A percentile compares a stretch with the other conserved stretches of the same genome.
Evolutionary conservation across 2,329 filamentous ascomycete species (phyloP).

Genomic region (Fusarium compactum): DNA sequence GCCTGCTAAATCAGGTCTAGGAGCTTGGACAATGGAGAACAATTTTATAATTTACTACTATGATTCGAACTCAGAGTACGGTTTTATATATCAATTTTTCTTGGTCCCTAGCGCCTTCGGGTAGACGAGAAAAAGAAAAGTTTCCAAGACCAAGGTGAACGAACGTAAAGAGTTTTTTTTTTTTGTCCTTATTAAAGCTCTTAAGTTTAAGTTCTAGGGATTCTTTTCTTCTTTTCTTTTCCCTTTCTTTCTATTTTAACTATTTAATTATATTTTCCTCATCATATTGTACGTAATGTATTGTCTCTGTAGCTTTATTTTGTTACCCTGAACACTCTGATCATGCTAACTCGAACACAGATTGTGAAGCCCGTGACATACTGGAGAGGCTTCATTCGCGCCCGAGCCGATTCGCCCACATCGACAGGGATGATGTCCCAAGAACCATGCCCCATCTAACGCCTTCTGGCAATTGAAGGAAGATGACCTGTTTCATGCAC

Average conservation of each 20-base stretch:
- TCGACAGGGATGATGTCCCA: neutral
- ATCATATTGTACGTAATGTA: neutral
- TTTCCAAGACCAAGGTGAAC: no score
- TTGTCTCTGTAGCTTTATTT: neutral
- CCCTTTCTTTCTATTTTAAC: accelerated
- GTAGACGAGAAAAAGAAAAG: no score
- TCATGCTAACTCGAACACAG: neutral
- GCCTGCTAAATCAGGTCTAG: no score
- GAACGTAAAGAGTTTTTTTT: no score
- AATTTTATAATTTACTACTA: no score
- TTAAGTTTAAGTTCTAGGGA: accelerated
- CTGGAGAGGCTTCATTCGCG: neutral
- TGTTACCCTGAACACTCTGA: neutral
- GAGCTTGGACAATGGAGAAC: no score
- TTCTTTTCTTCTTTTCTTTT: no score
- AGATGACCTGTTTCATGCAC: neutral
- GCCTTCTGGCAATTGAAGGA: neutral
- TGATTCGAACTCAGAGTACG: no score
- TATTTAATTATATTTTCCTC: no score
- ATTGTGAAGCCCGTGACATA: neutral
- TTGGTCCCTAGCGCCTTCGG: no score
- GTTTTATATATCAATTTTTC: no score
- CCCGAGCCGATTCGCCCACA: neutral
- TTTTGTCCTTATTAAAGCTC: no score
- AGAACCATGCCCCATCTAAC: neutral